phyloP scores from a whole-genome alignment of 1,139 yeast genomes.

The Protomyces inouyei region DNA sequence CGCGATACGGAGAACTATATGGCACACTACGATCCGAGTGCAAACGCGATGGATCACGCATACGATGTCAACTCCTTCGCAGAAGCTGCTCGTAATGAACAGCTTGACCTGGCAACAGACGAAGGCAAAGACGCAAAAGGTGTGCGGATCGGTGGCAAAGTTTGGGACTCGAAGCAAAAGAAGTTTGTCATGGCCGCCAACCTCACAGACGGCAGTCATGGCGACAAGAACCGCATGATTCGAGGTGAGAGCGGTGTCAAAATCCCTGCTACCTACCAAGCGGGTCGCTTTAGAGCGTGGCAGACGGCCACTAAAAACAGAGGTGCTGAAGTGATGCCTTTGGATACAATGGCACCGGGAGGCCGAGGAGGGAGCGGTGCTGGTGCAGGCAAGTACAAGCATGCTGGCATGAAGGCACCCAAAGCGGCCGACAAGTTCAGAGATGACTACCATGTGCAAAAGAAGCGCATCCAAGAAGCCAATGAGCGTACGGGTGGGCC shows the following conservation, averaged over 20 bases:
- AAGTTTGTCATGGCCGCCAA: constrained; percentile 33
- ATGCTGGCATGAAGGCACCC: constrained; percentile 73
- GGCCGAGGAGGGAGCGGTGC: constrained; percentile 41
- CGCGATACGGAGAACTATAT: constrained; percentile 80
- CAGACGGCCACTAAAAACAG: constrained; percentile 48
- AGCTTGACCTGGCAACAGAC: constrained; percentile 79
- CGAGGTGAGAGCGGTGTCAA: constrained; percentile 92
- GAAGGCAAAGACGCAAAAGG: constrained; percentile 49
- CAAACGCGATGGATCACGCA: constrained; percentile 80
- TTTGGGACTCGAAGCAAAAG: constrained; percentile 84
- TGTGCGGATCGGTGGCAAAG: constrained; percentile 56
- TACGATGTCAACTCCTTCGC: constrained; percentile 50
- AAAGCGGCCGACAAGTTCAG: constrained; percentile 81
- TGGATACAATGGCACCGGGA: constrained; percentile 38
- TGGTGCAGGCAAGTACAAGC: constrained; percentile 40
- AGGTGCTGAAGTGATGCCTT: constrained; percentile 33
- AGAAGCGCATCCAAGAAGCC: constrained; percentile 78
- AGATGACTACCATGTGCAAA: constrained; percentile 79
- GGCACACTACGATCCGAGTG: constrained; percentile 83
- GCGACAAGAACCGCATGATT: constrained; percentile 54
- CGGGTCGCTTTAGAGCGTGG: constrained; percentile 58
- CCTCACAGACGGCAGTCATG: constrained; percentile 31
- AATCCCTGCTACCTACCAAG: constrained; percentile 85
- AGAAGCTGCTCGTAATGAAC: constrained; percentile 74
- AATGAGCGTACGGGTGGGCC: constrained; percentile 49